Conservation (phyloP, 306 rosid species). For the Quercus parvula region DNA sequence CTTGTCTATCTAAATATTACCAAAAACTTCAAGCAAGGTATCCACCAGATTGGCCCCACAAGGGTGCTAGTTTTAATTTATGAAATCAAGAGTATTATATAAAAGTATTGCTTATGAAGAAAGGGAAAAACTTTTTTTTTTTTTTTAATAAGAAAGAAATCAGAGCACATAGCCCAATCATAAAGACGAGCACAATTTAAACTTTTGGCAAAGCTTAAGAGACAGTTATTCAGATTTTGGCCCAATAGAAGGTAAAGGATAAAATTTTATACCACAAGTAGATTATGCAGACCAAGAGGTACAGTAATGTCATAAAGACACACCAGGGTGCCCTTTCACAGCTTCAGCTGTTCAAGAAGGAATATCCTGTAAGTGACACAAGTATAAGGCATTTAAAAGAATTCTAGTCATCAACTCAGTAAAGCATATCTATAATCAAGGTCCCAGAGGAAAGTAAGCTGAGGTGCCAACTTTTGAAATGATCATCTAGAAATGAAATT, state of each 20-base stretch:
- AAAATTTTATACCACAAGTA: slow-evolving; percentile 66
- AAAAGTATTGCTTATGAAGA: too few species aligned
- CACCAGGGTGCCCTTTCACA: slow-evolving; percentile 71
- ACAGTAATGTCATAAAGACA: slow-evolving; percentile 61
- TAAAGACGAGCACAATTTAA: slow-evolving; percentile 4
- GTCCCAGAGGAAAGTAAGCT: background rate
- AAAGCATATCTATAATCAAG: background rate
- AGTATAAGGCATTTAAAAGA: background rate
- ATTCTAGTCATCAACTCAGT: background rate
- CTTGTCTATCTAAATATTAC: background rate
- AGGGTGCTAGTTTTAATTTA: background rate
- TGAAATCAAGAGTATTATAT: background rate
- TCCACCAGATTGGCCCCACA: background rate
- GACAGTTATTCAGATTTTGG: background rate
- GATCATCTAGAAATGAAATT: too few species aligned
- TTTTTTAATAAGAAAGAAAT: background rate
- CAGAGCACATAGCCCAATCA: background rate
- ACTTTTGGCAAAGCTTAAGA: background rate
- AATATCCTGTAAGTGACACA: slow-evolving; percentile 57
- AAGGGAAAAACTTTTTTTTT: too few species aligned
- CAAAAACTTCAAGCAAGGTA: background rate
- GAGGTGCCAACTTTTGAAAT: slow-evolving; percentile 29
- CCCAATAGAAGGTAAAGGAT: background rate
- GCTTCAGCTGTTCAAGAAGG: slow-evolving; percentile 87
- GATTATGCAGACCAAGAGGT: slow-evolving; percentile 81